phyloP scores from a whole-genome alignment of 129 eudicot genomes.

The Centella asiatica region DNA sequence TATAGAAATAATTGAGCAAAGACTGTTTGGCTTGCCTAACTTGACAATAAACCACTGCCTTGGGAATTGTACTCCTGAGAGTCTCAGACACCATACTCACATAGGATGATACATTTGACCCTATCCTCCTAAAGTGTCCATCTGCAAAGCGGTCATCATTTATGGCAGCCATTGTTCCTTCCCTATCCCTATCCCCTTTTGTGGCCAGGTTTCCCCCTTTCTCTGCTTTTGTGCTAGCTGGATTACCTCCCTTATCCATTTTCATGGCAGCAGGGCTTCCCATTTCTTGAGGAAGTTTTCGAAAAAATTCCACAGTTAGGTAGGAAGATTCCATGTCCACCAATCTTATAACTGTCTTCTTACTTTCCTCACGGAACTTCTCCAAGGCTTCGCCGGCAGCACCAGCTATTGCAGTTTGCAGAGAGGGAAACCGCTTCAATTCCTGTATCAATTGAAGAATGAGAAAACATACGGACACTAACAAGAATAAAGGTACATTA shows the following conservation, averaged over 20 bases:
- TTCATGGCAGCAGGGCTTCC: slow-evolving; percentile 12
- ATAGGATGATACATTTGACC: slow-evolving; percentile 21
- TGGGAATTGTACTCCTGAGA: slow-evolving; percentile 40
- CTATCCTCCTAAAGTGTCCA: slow-evolving; percentile 38
- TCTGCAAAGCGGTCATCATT: slow-evolving; percentile 41
- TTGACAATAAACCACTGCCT: slow-evolving; percentile 48
- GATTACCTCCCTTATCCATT: slow-evolving; percentile 40
- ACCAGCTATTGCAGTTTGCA: slow-evolving; percentile 35
- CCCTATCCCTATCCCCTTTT: slow-evolving; percentile 12
- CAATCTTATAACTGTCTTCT: slow-evolving; percentile 38
- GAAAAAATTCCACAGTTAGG: slow-evolving; percentile 38
- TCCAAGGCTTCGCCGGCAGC: slow-evolving; percentile 43
- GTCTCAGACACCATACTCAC: slow-evolving; percentile 41
- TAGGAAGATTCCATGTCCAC: slow-evolving; percentile 54
- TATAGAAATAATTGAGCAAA: slow-evolving; percentile 37
- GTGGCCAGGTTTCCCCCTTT: slow-evolving; percentile 9
- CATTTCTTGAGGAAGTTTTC: slow-evolving; percentile 40
- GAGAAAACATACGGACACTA: background rate
- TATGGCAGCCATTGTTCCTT: slow-evolving; percentile 10
- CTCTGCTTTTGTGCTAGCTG: slow-evolving; percentile 20
- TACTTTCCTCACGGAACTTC: slow-evolving; percentile 37
- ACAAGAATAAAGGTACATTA: background rate
- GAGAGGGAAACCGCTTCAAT: slow-evolving; percentile 38
- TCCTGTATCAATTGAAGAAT: slow-evolving; percentile 18
- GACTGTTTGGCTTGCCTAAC: slow-evolving; percentile 47